phyloP scores from a whole-genome alignment of 371 early-diverging fungal species.

The Caulochytrium protostelioides region DNA sequence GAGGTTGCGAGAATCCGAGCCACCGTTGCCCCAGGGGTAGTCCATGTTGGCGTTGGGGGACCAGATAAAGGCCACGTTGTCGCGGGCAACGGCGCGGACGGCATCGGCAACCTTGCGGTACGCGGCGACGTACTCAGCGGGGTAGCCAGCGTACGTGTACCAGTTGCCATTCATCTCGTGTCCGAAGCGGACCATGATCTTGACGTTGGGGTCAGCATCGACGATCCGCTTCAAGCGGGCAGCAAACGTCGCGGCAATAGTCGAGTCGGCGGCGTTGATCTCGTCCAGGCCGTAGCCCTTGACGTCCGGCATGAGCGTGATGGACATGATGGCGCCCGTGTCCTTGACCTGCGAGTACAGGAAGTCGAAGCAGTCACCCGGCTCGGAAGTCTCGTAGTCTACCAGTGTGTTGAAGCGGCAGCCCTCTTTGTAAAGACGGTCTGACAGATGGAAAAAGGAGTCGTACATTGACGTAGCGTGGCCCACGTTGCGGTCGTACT shows the following conservation, averaged over 20 bases:
- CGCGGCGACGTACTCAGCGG: not conserved
- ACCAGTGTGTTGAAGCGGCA: too few species aligned
- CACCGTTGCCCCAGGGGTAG: slow-evolving; percentile 5
- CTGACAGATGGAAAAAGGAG: too few species aligned
- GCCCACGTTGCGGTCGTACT: too few species aligned
- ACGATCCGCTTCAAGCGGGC: not conserved
- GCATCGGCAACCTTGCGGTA: not conserved
- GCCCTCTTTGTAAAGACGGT: too few species aligned
- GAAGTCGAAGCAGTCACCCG: too few species aligned
- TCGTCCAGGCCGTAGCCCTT: not conserved
- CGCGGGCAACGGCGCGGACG: not conserved
- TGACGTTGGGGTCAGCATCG: not conserved
- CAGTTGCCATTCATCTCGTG: slow-evolving; percentile 23
- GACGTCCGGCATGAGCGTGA: slow-evolving; percentile 7
- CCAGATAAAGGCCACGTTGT: slow-evolving; percentile 8
- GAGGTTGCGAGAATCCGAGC: not conserved
- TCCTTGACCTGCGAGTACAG: too few species aligned
- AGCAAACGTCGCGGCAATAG: not conserved
- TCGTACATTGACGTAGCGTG: too few species aligned
- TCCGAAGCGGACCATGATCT: slow-evolving; percentile 11
- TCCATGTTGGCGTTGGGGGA: slow-evolving; percentile 6
- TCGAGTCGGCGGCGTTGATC: not conserved
- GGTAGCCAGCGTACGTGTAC: slow-evolving; percentile 3
- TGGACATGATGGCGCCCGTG: slow-evolving; percentile 8
- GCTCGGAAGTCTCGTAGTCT: too few species aligned